These are phyloP conservation scores for Ustilago xerochloae DNA, from an alignment of 1,284 basidiomycete species.

Conservation along the genomic window DNA sequence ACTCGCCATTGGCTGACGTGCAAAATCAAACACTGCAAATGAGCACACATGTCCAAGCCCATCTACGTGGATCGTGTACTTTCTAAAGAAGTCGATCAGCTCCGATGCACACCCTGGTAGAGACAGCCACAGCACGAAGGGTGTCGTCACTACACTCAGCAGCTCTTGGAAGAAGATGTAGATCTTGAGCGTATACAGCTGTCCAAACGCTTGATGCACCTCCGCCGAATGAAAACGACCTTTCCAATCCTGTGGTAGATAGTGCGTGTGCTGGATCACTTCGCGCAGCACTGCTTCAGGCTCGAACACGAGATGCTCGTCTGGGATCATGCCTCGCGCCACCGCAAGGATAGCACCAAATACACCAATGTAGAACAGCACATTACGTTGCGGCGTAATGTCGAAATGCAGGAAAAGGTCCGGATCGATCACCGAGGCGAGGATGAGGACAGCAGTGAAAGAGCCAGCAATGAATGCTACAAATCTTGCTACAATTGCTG, in stretches of 20 bases:
- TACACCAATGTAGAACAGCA: conserved; percentile 88
- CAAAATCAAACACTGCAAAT: conserved; percentile 97
- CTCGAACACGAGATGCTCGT: conserved; percentile 89
- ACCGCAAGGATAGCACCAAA: conserved; percentile 89
- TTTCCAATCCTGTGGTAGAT: conserved; percentile 92
- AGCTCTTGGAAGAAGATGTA: conserved; percentile 86
- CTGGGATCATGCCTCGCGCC: conserved; percentile 92
- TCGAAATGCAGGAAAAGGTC: conserved; percentile 89
- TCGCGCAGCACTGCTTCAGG: conserved; percentile 90
- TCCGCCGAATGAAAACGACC: conserved; percentile 80
- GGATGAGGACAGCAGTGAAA: conserved; percentile 90
- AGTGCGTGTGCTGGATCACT: conserved; percentile 92
- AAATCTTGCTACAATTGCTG: conserved; percentile 88
- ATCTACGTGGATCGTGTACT: conserved; percentile 93
- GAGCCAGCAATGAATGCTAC: conserved; percentile 95
- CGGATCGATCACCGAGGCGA: conserved; percentile 90
- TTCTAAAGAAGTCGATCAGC: conserved; percentile 63
- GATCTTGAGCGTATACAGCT: conserved; percentile 63
- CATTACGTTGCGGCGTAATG: conserved; percentile 89
- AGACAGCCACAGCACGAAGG: conserved; percentile 91
- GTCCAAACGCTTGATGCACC: conserved; percentile 58
- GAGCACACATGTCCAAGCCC: conserved; percentile 96
- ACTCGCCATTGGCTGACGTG: conserved; percentile 72
- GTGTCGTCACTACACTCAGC: conserved; percentile 89
- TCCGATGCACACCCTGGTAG: conserved; percentile 83